Evolutionary conservation across 2,329 filamentous ascomycete species (phyloP).

Genomic region (Claviceps fusiformis): DNA sequence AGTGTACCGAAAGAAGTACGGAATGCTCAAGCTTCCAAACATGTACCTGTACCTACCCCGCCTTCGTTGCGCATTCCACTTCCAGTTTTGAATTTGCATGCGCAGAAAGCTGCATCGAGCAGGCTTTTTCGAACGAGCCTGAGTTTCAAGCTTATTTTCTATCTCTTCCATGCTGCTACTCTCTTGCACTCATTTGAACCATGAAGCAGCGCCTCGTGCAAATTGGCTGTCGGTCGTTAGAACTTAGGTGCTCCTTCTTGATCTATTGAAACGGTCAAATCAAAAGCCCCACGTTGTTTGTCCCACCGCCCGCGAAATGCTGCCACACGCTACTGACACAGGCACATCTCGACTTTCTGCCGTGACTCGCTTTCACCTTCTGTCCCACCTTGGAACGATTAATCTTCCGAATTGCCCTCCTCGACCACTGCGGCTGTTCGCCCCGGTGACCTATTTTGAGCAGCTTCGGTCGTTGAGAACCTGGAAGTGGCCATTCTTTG

Average conservation of each 20-base stretch:
- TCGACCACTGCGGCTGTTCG: neutral
- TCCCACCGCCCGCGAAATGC: slow-evolving; percentile 1
- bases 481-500: neutral
- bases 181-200: neutral
- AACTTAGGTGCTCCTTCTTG: neutral
- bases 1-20: neutral
- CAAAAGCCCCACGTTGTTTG: neutral
- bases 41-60: neutral
- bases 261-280: neutral
- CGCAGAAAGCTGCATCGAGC: too few relatives aligned
- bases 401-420: neutral
- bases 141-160: neutral
- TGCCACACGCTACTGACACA: neutral
- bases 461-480: neutral
- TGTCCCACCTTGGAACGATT: neutral
- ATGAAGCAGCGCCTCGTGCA: neutral
- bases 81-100: neutral
- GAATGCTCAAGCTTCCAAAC: neutral
- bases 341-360: neutral
- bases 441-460: neutral
- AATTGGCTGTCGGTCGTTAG: neutral
- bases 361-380: neutral
- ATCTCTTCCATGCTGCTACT: neutral
- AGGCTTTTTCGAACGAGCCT: neutral
- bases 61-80: neutral